Conservation (phyloP, 345 rosid species). For the Excoecaria cochinchinensis region DNA sequence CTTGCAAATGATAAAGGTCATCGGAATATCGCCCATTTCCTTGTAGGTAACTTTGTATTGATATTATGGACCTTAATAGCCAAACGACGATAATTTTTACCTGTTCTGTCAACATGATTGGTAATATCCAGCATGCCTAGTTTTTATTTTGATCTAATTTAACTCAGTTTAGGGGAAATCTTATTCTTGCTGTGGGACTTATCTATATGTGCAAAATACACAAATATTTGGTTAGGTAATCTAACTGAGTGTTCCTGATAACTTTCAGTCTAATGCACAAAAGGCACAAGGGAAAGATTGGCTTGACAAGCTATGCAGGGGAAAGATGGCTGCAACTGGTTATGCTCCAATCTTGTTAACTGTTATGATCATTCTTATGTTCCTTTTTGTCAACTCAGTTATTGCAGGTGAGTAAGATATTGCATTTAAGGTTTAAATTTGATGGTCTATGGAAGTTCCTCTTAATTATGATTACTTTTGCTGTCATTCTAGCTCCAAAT, state of each 20-base stretch:
- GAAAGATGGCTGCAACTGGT: constrained; percentile 54
- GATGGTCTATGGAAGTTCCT: not conserved
- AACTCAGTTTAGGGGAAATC: not conserved
- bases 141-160: not conserved
- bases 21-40: constrained; percentile 74
- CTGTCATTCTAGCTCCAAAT: constrained; percentile 54
- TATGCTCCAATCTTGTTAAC: constrained; percentile 72
- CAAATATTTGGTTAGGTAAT: not conserved
- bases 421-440: constrained; percentile 7
- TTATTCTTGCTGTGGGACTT: not conserved
- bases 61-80: constrained; percentile 22
- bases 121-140: not conserved
- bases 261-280: constrained; percentile 60
- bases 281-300: constrained; percentile 36
- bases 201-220: not conserved
- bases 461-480: constrained; percentile 27
- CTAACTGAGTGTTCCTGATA: not conserved
- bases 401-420: constrained; percentile 53
- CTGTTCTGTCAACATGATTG: constrained; percentile 3
- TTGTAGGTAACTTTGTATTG: constrained; percentile 67
- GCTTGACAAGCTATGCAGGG: constrained; percentile 48
- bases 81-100: not conserved
- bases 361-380: constrained; percentile 40
- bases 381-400: constrained; percentile 78
- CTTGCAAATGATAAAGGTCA: constrained; percentile 96